phyloP scores from a whole-genome alignment of 352 stramenopile species.

The Phytophthora pluvialis region DNA sequence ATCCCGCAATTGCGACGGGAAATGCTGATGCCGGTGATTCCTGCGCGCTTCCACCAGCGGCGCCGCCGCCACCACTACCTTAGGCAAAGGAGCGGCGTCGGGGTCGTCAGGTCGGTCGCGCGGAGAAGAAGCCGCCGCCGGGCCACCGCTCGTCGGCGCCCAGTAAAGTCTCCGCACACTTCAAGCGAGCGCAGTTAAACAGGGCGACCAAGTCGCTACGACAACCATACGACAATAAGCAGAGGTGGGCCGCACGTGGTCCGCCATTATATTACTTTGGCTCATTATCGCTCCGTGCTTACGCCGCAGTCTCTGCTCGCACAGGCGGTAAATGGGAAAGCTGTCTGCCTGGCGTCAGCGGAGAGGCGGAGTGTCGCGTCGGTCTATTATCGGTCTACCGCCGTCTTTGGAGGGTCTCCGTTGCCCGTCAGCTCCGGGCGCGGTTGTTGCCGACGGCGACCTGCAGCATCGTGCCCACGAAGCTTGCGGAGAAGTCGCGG shows the following conservation, averaged over 20 bases:
- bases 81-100: slow-evolving; percentile 6
- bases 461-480: slow-evolving; percentile 52
- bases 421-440: slow-evolving; percentile 4
- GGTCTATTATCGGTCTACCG: slow-evolving; percentile 10
- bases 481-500: slow-evolving; percentile 54
- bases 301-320: slow-evolving; percentile 15
- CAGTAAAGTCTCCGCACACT: slow-evolving; percentile 20
- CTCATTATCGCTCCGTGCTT: slow-evolving; percentile 22
- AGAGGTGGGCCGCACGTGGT: slow-evolving; percentile 24
- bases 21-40: slow-evolving; percentile 14
- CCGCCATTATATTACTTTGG: slow-evolving; percentile 16
- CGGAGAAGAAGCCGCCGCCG: slow-evolving; percentile 17
- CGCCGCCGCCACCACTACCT: not conserved
- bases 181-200: slow-evolving; percentile 33
- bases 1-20: slow-evolving; percentile 10
- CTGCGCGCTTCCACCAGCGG: not conserved
- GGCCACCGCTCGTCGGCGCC: slow-evolving; percentile 1
- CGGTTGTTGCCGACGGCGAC: slow-evolving; percentile 28
- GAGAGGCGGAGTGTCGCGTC: slow-evolving; percentile 26
- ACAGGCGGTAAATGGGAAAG: slow-evolving; percentile 32
- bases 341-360: slow-evolving; percentile 24
- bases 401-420: no score
- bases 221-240: slow-evolving; percentile 30
- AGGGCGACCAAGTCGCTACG: slow-evolving; percentile 9
- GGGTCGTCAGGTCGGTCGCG: slow-evolving; percentile 13